Evolutionary conservation across 1,284 basidiomycete species (phyloP), one percentile per base, ranked within the genome.

Genomic region (Puccinia horiana): DNA sequence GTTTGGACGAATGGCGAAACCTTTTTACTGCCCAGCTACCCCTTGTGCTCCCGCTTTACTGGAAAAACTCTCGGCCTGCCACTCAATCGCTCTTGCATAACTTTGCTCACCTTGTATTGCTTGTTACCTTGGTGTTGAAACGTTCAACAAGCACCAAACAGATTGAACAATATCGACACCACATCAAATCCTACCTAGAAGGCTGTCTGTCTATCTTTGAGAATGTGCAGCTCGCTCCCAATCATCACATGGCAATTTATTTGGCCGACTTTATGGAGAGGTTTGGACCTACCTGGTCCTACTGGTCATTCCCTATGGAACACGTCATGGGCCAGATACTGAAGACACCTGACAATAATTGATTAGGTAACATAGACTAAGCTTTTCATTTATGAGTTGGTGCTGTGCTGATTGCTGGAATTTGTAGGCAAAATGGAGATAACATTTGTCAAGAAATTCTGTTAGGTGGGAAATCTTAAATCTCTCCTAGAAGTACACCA

Each of bases 21-120:
- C 35, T 73, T 2, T 72, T 72, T 37, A 73, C 67, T 6, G 56
- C 84, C 0, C 81, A 83, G 26, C 42, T 84, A 40, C 75, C 75
- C 5, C 42, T 76, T 5, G 73, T 80, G 40, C n/a, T 80, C 1
- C 29, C 49, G 9, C 20, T 54, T 0, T 56, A n/a, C 32, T 80
- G 78, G 78, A 47, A 49, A 2, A 23, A 56, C 42, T 12, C 12
- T 5, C 18, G 11, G 42, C 77, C 40, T 20, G 44, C 20, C 5
- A 16, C 35, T 14, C 20, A 23, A 3, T 80, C 78, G 1, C 78
- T 80, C 23, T 54, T 80, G 3, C 52, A 61, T 23, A 80, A 80
- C 40, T 73, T 80, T 67, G 40, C 32, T 35, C 76, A 78, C 26
- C 49, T 78, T 11, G 76, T 78, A 2, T 69, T 63, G 14, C 23